phyloP scores from a whole-genome alignment of 2,329 filamentous ascomycete genomes.

The Coniochaeta sp. region DNA sequence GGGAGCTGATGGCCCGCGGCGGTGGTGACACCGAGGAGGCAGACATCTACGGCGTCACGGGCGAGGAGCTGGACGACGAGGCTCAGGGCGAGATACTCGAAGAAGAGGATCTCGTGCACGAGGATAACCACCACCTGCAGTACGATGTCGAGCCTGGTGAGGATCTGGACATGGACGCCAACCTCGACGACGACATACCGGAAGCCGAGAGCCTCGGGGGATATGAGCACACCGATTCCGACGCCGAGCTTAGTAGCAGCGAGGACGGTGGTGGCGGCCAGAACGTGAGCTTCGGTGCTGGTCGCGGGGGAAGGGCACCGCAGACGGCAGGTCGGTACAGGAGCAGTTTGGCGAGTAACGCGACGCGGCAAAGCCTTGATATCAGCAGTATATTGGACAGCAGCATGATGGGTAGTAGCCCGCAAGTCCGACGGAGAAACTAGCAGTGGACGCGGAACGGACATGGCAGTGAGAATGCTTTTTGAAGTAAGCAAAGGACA shows the following conservation, averaged over 20 bases:
- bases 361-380: constrained; percentile 45
- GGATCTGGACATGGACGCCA: constrained; percentile 55
- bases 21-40: constrained; percentile 29
- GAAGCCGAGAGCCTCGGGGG: constrained; percentile 50
- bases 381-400: constrained; percentile 51
- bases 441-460: constrained; percentile 2
- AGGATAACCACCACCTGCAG: constrained; percentile 20
- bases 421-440: constrained; percentile 31
- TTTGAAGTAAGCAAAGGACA: not conserved
- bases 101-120: constrained; percentile 49
- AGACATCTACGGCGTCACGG: constrained; percentile 41
- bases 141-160: constrained; percentile 17
- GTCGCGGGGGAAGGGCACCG: not conserved
- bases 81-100: constrained; percentile 49
- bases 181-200: constrained; percentile 65
- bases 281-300: constrained; percentile 19
- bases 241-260: constrained; percentile 52
- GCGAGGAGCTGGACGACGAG: constrained; percentile 48
- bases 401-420: constrained; percentile 48
- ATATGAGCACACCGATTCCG: constrained; percentile 75
- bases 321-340: constrained; percentile 1
- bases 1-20: constrained; percentile 48
- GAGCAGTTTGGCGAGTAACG: constrained; percentile 30
- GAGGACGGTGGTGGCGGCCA: constrained; percentile 22
- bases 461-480: not conserved